A percentile compares a stretch with the other conserved stretches of the same genome.
phyloP scores from a whole-genome alignment of 352 stramenopile species.

The Phytophthora sp. region DNA sequence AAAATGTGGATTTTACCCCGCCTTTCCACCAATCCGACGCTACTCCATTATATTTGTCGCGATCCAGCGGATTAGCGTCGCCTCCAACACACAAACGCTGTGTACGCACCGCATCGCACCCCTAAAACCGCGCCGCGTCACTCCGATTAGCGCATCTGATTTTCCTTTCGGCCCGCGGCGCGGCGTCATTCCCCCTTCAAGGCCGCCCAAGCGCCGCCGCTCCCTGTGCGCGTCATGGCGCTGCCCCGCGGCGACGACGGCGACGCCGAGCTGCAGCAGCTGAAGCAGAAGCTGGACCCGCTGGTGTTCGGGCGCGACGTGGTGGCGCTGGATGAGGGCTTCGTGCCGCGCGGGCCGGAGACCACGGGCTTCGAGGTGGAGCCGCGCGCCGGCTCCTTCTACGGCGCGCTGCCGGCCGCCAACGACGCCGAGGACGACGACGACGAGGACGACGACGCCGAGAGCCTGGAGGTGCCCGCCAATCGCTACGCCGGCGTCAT shows the following conservation, averaged over 20 bases:
- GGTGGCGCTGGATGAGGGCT: slow-evolving; percentile 62
- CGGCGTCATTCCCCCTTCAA: slow-evolving; percentile 14
- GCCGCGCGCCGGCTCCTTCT: slow-evolving; percentile 34
- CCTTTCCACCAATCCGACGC: too few relatives aligned
- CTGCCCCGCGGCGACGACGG: slow-evolving; percentile 31
- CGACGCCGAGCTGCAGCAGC: slow-evolving; percentile 65
- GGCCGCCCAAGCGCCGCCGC: slow-evolving; percentile 3
- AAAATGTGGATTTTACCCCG: too few relatives aligned
- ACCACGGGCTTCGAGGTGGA: slow-evolving; percentile 68
- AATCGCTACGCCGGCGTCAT: slow-evolving; percentile 87
- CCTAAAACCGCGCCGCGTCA: neutral
- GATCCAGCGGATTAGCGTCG: neutral
- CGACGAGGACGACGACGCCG: slow-evolving; percentile 47
- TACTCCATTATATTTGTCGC: neutral
- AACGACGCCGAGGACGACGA: slow-evolving; percentile 48
- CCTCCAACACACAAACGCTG: neutral
- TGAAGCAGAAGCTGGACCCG: slow-evolving; percentile 66
- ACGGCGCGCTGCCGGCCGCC: slow-evolving; percentile 24
- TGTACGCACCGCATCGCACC: neutral
- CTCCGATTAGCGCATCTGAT: neutral
- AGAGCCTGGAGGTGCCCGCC: slow-evolving; percentile 48
- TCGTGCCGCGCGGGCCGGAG: slow-evolving; percentile 72
- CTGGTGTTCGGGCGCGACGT: slow-evolving; percentile 58
- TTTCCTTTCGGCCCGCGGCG: too few relatives aligned
- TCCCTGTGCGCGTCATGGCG: slow-evolving; percentile 20